Evolutionary conservation across 2,329 filamentous ascomycete genomes (phyloP), one percentile per base, ranked within the genome.

Genomic region (Graphilbum ipis-grandicollis): DNA sequence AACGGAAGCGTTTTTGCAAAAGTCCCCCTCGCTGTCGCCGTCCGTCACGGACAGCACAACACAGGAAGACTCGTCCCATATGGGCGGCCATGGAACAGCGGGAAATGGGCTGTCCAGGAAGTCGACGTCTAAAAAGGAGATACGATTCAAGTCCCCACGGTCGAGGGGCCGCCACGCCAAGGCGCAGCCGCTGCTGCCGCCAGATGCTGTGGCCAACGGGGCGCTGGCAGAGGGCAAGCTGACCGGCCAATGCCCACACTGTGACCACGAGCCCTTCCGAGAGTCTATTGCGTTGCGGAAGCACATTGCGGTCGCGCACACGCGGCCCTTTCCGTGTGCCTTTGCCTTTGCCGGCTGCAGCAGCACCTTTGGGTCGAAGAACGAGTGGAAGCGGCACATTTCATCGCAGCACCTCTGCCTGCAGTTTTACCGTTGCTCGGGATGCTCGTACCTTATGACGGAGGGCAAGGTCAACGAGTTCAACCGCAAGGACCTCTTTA

Each of bases 341-440:
- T 88, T 94, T 51, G 75, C 77, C 1, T 77, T 77, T 48, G 92
- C 88, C 30, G 83, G 81, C 15, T 98, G 88, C 54, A 60, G 58
- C 1, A 85, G 83, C 46, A 82, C 75, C 0, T 94, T 96, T 53
- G 76, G 78, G 2, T 88, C 82, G 14, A 96, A 94, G 58, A 94
- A 96, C 50, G 88, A 96, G 55, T 98, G 88, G 88, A 96, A 96
- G 56, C 73, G 88, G 4, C 90, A 98, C 51, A 83, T 94, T 51
- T 71, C 75, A 14, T 93, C 84, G 0, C 84, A 94, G 47, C 90
- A 98, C 56, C 68, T 98, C 18, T 77, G 73, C 44, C 52, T 78
- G 15, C 67, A 68, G 34, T 77, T 68, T 45, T 78, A 77, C 47
- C 65, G 73, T 17, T 78, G 73, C 44, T 76, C 73, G 0, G 60